Percentiles rank a stretch among this genome's conserved stretches.
Conservation (phyloP, 2,329 filamentous ascomycete genomes). For the Nigrospora sphaerica region DNA sequence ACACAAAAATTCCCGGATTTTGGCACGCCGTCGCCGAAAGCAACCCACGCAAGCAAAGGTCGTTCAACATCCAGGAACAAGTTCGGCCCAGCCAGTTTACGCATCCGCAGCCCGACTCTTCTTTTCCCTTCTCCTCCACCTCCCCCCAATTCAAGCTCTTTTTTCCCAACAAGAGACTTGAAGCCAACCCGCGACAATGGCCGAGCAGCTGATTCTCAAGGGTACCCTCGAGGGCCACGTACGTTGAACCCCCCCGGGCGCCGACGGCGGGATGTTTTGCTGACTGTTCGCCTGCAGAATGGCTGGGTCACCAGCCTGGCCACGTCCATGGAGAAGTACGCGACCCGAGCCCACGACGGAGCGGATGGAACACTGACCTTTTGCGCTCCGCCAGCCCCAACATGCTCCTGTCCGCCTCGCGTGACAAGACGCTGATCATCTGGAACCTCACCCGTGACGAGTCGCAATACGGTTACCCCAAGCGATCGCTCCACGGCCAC, state of each 20-base stretch:
- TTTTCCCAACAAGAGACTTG: constrained; percentile 7
- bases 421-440: constrained; percentile 99
- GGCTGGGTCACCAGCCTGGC: constrained; percentile 99
- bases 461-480: constrained; percentile 96
- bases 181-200: constrained; percentile 48
- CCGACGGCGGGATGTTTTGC: constrained; percentile 12
- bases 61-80: constrained; percentile 1
- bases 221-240: constrained; percentile 96
- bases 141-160: constrained; percentile 20
- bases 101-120: constrained; percentile 16
- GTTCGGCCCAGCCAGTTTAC: constrained; percentile 9
- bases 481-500: constrained; percentile 97
- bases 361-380: constrained; percentile 18
- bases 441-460: constrained; percentile 99
- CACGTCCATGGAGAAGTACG: constrained; percentile 98
- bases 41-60: constrained; percentile 16
- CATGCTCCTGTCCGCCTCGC: constrained; percentile 96
- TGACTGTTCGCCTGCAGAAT: constrained; percentile 45
- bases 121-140: constrained; percentile 30
- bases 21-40: constrained; percentile 30
- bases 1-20: constrained; percentile 34
- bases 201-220: constrained; percentile 93
- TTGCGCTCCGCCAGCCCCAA: constrained; percentile 62
- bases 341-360: constrained; percentile 7
- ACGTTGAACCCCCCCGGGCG: constrained; percentile 32